Evolutionary conservation across 208 protist species (phyloP), one percentile per base, ranked within the genome.

Genomic region (Wallacemonas sp.): DNA sequence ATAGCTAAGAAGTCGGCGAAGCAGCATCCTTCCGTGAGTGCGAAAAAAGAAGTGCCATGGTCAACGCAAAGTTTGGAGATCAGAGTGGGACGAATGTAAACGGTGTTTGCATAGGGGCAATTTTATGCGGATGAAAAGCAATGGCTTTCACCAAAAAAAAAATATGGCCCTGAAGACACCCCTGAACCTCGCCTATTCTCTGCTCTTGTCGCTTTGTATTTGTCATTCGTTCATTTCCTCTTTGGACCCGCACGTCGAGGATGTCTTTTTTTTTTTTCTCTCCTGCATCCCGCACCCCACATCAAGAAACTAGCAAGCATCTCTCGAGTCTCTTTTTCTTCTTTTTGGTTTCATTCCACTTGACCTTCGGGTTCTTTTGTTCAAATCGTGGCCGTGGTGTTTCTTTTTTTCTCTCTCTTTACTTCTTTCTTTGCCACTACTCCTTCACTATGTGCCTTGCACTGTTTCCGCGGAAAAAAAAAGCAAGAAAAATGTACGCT

Each of bases 231-330:
- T 49, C 2, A 52, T 14, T 45, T 31, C 45, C 1, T 11, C 18
- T n/a, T 65, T 28, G n/a, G n/a, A n/a, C n/a, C n/a, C n/a, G n/a
- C n/a, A n/a, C n/a, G n/a, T n/a, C n/a, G n/a, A n/a, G n/a, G n/a
- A n/a, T n/a, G n/a, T 61, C 62, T 61, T 61, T 70, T 62, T 57
- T 54, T 61, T 49, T 39, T 62, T 14, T 45, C 41, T 59, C 1
- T 11, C 18, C 12, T 65, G 23, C n/a, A n/a, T n/a, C n/a, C n/a
- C n/a, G n/a, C n/a, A n/a, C n/a, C n/a, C n/a, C n/a, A n/a, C n/a
- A n/a, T n/a, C n/a, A n/a, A n/a, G n/a, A n/a, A n/a, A n/a, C n/a
- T n/a, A n/a, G n/a, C n/a, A n/a, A n/a, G n/a, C n/a, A n/a, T n/a
- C n/a, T 50, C 22, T 50, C 22, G 5, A 11, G 7, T 50, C 44